Percentiles rank a stretch among this genome's conserved stretches.
These are phyloP conservation scores for Paradendryphiella salina DNA, from an alignment of 2,329 filamentous ascomycete genomes.

Conservation along the genomic window DNA sequence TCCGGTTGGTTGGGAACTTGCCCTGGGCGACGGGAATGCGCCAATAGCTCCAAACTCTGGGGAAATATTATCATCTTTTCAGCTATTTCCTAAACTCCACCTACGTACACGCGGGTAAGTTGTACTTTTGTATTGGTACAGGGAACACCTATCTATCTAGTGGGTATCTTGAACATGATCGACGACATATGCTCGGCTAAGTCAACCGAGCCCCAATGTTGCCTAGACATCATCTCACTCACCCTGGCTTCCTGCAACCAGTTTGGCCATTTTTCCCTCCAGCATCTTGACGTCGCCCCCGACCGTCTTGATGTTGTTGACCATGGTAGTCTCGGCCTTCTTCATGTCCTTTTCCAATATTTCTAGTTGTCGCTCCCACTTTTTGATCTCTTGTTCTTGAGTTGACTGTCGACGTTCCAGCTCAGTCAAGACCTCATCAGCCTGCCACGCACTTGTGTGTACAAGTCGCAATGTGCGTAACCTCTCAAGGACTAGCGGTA, in stretches of 20 bases:
- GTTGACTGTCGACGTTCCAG: conserved; percentile 80
- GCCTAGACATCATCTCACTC: conserved; percentile 4
- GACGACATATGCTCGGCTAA: conserved; percentile 1
- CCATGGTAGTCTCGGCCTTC: conserved; percentile 70
- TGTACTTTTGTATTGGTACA: neutral
- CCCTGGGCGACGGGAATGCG: conserved; percentile 4
- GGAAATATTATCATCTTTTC: neutral
- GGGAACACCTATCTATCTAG: conserved; percentile 13
- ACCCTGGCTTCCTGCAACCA: conserved; percentile 18
- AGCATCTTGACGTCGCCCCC: conserved; percentile 87
- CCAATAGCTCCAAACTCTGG: conserved; percentile 6
- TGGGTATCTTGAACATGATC: conserved; percentile 15
- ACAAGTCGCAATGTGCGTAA: conserved; percentile 80
- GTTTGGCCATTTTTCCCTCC: conserved; percentile 69
- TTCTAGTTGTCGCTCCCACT: conserved; percentile 80
- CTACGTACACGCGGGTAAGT: neutral
- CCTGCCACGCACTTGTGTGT: conserved; percentile 83
- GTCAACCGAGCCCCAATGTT: neutral
- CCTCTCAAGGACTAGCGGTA: conserved; percentile 83
- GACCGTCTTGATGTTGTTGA: conserved; percentile 80
- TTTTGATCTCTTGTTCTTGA: conserved; percentile 79
- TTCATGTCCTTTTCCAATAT: conserved; percentile 76
- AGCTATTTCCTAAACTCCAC: neutral
- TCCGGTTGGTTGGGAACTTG: conserved; percentile 21
- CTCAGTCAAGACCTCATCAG: conserved; percentile 73